Conservation (phyloP, 2,329 filamentous ascomycete genomes). For the Fusarium newnesense region DNA sequence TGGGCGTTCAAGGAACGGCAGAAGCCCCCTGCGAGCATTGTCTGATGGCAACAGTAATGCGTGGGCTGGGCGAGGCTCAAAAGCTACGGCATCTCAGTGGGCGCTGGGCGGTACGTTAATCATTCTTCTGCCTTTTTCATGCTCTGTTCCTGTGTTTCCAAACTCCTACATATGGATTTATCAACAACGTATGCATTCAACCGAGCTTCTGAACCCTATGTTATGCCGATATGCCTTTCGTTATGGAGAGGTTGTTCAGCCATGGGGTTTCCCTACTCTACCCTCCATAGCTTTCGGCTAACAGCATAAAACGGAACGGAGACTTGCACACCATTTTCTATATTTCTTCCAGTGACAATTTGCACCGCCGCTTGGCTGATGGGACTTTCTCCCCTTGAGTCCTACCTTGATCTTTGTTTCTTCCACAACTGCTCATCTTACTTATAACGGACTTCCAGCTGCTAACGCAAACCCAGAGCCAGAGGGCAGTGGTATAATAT, state of each 20-base stretch:
- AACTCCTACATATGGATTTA: not conserved
- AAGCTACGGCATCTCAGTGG: conserved; percentile 58
- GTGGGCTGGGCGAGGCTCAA: conserved; percentile 62
- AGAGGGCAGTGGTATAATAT: conserved; percentile 82
- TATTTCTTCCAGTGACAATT: not conserved
- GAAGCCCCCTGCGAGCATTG: conserved; percentile 70
- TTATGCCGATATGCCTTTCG: not conserved
- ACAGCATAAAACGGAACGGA: conserved; percentile 3
- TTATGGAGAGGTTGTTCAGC: not conserved
- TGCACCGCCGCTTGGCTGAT: not conserved
- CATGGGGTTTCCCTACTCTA: not conserved
- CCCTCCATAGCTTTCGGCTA: conserved; percentile 2
- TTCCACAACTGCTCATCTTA: not conserved
- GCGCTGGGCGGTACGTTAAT: conserved; percentile 58
- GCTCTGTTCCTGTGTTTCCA: not conserved
- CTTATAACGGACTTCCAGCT: not conserved
- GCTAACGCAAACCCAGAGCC: conserved; percentile 42
- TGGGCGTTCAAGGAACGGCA: conserved; percentile 71
- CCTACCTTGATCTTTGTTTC: not conserved
- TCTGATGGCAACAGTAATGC: conserved; percentile 67
- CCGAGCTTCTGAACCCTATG: not conserved
- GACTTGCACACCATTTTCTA: not conserved
- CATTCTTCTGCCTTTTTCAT: not conserved
- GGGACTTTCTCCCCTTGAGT: not conserved
- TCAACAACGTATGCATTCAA: not conserved